A percentile compares a stretch with the other conserved stretches of the same genome.
Conservation (phyloP, 495 filamentous ascomycete genomes). For the Barbatosphaeria neglecta region DNA sequence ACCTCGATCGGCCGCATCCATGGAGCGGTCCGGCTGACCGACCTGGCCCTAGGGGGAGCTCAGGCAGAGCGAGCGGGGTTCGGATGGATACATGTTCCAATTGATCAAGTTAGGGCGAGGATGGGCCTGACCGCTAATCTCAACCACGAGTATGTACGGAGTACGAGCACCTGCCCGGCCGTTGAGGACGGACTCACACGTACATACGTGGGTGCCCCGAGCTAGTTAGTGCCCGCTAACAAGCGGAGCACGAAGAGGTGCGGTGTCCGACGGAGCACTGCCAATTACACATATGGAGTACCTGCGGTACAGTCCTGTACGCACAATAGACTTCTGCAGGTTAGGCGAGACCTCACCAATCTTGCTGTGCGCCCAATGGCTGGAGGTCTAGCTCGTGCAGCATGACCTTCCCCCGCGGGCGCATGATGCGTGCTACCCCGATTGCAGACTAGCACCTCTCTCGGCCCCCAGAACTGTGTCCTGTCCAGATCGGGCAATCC, state of each 20-base stretch:
- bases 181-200: not conserved
- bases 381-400: not conserved
- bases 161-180: not conserved
- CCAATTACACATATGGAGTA: no score
- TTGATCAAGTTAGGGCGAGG: not conserved
- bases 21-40: not conserved
- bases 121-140: not conserved
- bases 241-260: no score
- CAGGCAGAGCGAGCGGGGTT: not conserved
- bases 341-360: not conserved
- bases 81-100: not conserved
- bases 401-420: not conserved
- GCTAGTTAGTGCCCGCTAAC: no score
- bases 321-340: not conserved
- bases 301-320: not conserved
- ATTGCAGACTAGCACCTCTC: not conserved
- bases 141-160: not conserved
- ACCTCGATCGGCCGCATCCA: not conserved
- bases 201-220: no score
- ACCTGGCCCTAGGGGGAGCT: no score
- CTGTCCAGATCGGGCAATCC: not conserved
- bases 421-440: not conserved
- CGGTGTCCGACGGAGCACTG: no score
- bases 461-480: not conserved
- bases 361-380: not conserved